Evolutionary conservation across 352 stramenopile species (phyloP), one percentile per base, ranked within the genome.

Genomic region (Halophytophthora polymorphica): DNA sequence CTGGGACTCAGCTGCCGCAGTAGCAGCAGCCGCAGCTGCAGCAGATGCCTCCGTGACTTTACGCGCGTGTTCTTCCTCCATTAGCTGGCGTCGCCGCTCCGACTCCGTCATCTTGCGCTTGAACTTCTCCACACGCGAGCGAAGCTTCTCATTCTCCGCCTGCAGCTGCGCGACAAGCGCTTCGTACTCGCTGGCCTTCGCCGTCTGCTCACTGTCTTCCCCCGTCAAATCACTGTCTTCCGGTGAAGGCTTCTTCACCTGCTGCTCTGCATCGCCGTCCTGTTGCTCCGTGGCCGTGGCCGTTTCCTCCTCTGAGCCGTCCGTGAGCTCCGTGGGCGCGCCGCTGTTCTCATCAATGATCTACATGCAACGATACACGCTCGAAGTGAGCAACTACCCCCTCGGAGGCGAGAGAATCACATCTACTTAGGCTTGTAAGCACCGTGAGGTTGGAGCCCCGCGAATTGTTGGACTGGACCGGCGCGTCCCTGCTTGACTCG

Each of bases 131-230:
- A 94, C 64, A 8, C 77, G 73, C 34, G 71, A 70, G 0, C 77
- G 73, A 23, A 94, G 44, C 45, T 87, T 88, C 15, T 91, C 77
- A 49, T 94, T 94, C 49, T 94, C 83, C 2, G 66, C 66, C 51
- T 90, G 72, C 11, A 94, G 56, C 50, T 80, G 67, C 12, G 49
- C 53, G 15, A 92, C 58, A 1, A 77, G 23, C 36, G 73, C 66
- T 17, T 79, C 57, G 7, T 54, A 52, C 36, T 75, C 69, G 17
- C 68, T 73, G 29, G 17, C 55, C 28, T 59, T 71, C 35, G 39
- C 25, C 6, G 37, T 29, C 34, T 77, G 57, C 0, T 67, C 63
- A 6, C 64, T 66, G 33, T 38, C 66, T 37, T 73, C 59, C 0
- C n/a, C 25, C 6, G 37, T 29, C 34, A 77, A 56, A 0, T 67